A percentile compares a stretch with the other conserved stretches of the same genome.
Evolutionary conservation across 2,329 filamentous ascomycete genomes (phyloP).

Genomic region (Stylonectria norvegica): DNA sequence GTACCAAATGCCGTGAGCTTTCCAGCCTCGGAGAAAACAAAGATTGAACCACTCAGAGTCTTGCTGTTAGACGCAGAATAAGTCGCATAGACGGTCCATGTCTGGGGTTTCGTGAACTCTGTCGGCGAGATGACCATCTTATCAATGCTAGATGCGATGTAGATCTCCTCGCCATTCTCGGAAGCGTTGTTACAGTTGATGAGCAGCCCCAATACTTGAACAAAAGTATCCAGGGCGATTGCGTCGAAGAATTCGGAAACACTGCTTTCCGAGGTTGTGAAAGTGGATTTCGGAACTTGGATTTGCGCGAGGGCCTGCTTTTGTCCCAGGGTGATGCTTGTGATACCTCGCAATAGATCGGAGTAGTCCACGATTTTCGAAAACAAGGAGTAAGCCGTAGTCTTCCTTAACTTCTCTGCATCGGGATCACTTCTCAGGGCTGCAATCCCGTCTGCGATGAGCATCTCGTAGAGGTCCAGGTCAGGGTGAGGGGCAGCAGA

Average conservation of each 20-base stretch:
- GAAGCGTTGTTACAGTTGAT: constrained; percentile 17
- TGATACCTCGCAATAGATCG: constrained; percentile 14
- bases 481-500: constrained; percentile 4
- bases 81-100: constrained; percentile 17
- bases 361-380: constrained; percentile 18
- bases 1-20: constrained; percentile 12
- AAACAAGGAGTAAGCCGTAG: constrained; percentile 15
- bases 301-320: constrained; percentile 16
- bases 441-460: constrained; percentile 9
- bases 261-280: constrained; percentile 7
- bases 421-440: constrained; percentile 7
- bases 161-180: constrained; percentile 13
- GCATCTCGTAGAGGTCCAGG: constrained; percentile 11
- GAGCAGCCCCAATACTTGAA: constrained; percentile 20
- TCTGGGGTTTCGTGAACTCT: constrained; percentile 9
- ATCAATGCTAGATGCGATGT: constrained; percentile 12
- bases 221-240: constrained; percentile 19
- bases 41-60: constrained; percentile 13
- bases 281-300: constrained; percentile 10
- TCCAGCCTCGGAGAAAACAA: constrained; percentile 12
- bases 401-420: constrained; percentile 11
- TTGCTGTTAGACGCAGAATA: constrained; percentile 11
- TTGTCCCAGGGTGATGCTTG: constrained; percentile 10
- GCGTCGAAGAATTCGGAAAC: constrained; percentile 16
- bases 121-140: constrained; percentile 14